These are phyloP conservation scores for Zygosaccharomyces lentus DNA, from an alignment of 805 yeast species.

Conservation along the genomic window DNA sequence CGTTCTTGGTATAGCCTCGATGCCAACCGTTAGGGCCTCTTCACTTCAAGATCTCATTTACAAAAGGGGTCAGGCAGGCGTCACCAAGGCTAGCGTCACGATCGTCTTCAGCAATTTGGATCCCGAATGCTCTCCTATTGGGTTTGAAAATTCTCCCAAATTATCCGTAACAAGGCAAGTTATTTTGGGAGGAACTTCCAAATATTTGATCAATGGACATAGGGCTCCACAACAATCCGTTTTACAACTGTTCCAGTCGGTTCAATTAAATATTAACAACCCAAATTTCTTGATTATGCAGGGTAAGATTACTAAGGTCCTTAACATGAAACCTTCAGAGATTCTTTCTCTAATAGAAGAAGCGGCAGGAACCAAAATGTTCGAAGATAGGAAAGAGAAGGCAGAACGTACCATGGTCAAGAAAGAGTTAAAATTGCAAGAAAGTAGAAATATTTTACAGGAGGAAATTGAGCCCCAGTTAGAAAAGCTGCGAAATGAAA, in stretches of 20 bases:
- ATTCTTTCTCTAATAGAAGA: slow-evolving; percentile 89
- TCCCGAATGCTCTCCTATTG: slow-evolving; percentile 73
- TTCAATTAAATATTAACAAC: slow-evolving; percentile 91
- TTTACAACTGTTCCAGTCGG: slow-evolving; percentile 83
- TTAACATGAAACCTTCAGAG: slow-evolving; percentile 93
- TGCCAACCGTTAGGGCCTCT: slow-evolving; percentile 92
- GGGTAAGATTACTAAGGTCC: slow-evolving; percentile 94
- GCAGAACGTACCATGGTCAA: slow-evolving; percentile 89
- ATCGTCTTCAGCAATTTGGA: slow-evolving; percentile 90
- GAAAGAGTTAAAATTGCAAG: slow-evolving; percentile 78
- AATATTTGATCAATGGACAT: slow-evolving; percentile 91
- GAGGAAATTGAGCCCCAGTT: slow-evolving; percentile 95
- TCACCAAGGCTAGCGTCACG: slow-evolving; percentile 93
- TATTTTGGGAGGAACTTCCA: slow-evolving; percentile 84
- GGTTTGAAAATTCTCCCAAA: slow-evolving; percentile 70
- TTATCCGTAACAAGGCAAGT: slow-evolving; percentile 91
- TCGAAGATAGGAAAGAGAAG: slow-evolving; percentile 87
- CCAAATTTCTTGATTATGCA: slow-evolving; percentile 98
- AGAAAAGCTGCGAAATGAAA: slow-evolving; percentile 73
- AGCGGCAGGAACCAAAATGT: slow-evolving; percentile 96
- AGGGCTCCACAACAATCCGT: slow-evolving; percentile 94
- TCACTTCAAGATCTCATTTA: slow-evolving; percentile 91
- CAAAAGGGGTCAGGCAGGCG: slow-evolving; percentile 97
- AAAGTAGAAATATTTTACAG: slow-evolving; percentile 62
- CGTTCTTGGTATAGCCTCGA: slow-evolving; percentile 92